Conservation (phyloP, 2,329 filamentous ascomycete species). For the Seiridium unicorne region DNA sequence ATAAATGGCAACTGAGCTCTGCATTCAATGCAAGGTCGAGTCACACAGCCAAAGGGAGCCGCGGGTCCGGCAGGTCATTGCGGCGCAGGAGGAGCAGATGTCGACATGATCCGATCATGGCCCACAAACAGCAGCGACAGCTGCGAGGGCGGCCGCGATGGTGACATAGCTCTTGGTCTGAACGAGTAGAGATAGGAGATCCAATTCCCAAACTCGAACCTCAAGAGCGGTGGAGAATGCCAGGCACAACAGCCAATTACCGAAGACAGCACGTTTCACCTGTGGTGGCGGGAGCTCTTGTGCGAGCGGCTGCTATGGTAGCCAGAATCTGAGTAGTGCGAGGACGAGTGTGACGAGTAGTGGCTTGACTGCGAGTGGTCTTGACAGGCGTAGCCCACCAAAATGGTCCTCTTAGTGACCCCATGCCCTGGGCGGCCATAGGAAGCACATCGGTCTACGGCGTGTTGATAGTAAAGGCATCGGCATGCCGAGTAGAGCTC, state of each 20-base stretch:
- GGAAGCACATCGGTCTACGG: conserved; percentile 76
- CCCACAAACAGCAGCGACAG: conserved; percentile 48
- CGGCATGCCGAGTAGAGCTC: conserved; percentile 85
- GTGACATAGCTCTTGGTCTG: conserved; percentile 30
- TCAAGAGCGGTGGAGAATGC: conserved; percentile 37
- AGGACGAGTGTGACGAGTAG: conserved; percentile 36
- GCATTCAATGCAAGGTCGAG: background rate
- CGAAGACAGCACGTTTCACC: conserved; percentile 56
- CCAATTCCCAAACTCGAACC: conserved; percentile 46
- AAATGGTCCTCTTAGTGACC: conserved; percentile 72
- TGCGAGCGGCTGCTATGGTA: conserved; percentile 50
- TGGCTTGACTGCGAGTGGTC: conserved; percentile 43
- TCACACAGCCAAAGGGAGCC: background rate
- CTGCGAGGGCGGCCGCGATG: conserved; percentile 41
- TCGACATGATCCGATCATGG: conserved; percentile 39
- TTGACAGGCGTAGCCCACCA: conserved; percentile 79
- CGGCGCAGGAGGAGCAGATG: conserved; percentile 31
- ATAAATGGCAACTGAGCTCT: background rate
- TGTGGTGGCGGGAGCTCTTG: conserved; percentile 37
- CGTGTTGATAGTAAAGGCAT: conserved; percentile 85
- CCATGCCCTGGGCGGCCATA: conserved; percentile 73
- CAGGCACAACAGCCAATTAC: conserved; percentile 41
- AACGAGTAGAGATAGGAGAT: conserved; percentile 49
- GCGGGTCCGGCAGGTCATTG: conserved; percentile 7
- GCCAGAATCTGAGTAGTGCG: conserved; percentile 53